Evolutionary conservation across 169 alveolate species (phyloP).

Genomic region (Eimeria falciformis): DNA sequence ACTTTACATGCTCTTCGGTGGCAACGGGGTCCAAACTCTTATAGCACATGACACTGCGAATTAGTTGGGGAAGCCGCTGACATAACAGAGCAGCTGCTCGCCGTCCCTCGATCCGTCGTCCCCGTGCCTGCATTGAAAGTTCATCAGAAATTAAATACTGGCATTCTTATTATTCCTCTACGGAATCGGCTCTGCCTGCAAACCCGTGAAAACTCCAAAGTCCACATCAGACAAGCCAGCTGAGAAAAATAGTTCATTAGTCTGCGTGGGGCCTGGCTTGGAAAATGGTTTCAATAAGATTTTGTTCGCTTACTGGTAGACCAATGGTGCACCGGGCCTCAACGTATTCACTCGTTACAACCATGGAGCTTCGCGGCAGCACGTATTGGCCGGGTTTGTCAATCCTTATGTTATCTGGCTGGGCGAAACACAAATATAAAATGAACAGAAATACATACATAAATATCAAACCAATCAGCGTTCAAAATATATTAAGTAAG

Average conservation of each 20-base stretch:
- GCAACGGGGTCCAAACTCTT: slow-evolving; percentile 31
- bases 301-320: slow-evolving; percentile 56
- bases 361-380: slow-evolving; percentile 64
- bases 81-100: slow-evolving; percentile 71
- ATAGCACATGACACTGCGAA: slow-evolving; percentile 56
- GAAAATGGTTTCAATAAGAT: too few relatives aligned
- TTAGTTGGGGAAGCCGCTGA: slow-evolving; percentile 59
- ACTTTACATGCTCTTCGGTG: slow-evolving; percentile 47
- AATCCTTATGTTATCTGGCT: slow-evolving; percentile 73
- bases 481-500: background rate
- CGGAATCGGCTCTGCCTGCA: too few relatives aligned
- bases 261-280: too few relatives aligned
- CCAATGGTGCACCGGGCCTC: slow-evolving; percentile 76
- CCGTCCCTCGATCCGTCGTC: slow-evolving; percentile 77
- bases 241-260: too few relatives aligned
- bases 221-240: background rate
- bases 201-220: background rate
- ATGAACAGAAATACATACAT: background rate
- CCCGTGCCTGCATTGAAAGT: slow-evolving; percentile 49
- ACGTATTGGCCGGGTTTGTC: slow-evolving; percentile 78
- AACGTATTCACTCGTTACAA: slow-evolving; percentile 46
- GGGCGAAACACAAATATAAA: background rate
- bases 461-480: background rate
- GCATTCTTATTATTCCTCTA: too few relatives aligned
- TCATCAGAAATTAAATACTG: too few relatives aligned